Base-by-base conservation (phyloP, 352 stramenopile species). In the Pythium angustatum region DNA sequence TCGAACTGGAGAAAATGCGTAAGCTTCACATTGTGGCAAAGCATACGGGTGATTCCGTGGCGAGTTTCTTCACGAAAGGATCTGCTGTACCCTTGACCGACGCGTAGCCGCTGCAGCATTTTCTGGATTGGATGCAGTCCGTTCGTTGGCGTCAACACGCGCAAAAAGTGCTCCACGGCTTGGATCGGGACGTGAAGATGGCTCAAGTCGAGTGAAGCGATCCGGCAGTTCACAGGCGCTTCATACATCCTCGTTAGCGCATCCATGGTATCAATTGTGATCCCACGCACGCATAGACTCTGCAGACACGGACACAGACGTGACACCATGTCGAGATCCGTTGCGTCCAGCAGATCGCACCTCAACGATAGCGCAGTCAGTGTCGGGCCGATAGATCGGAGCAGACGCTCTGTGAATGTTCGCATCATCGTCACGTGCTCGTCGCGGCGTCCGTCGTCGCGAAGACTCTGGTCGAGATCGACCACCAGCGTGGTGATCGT, bases 131-230 rank as follows among this genome's bases (percentile, higher is more conserved):
- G 48, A 28, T 55, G 48, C 1, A 27, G 15, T 6, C 28, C 48
- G 41, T 41, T 33, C 14, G 40, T 19, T 9, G 48, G 48, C 15
- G 30, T 55, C 28, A 55, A 10, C 9, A 21, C 6, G 28, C 6
- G 17, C n/a, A n/a, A 24, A 55, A 55, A n/a, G 15, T 38, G 8
- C 7, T 55, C 48, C 5, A 55, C 17, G 1, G 3, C 48, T 41
- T 55, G 17, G n/a, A 55, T 55, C 7, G 27, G 28, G 11, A 41
- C 48, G 17, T 55, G 48, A 30, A 55, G 30, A 55, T 55, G 48
- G 19, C 26, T 19, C 27, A 55, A 36, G 21, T 55, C 28, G 19
- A 55, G 48, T 10, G 48, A 55, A 17, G 28, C 24, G 48, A 55
- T 55, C 17, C 17, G 15, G 9, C 48, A 55, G 17, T 24, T 26